Conservation (phyloP, 768 basidiomycete genomes). For the Daedalea quercina region DNA sequence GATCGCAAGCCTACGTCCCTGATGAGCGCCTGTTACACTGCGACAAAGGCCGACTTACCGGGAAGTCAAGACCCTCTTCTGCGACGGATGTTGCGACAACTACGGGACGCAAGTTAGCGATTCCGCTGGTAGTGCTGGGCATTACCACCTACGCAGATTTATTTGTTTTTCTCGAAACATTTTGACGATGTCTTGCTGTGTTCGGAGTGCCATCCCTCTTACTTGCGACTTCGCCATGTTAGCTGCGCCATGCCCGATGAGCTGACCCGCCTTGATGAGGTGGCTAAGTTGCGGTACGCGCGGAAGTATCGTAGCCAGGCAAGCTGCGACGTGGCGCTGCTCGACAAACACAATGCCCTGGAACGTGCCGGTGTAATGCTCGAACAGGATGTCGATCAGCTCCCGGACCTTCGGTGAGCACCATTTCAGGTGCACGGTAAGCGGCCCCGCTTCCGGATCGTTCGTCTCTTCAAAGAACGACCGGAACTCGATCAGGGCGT, state of each 20-base stretch:
- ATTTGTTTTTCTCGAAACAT: conserved; percentile 58
- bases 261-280: conserved; percentile 51
- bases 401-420: conserved; percentile 66
- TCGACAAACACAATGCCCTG: conserved; percentile 87
- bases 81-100: conserved; percentile 85
- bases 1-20: conserved; percentile 59
- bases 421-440: conserved; percentile 49
- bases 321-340: conserved; percentile 72
- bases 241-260: conserved; percentile 64
- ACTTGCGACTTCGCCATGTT: conserved; percentile 28
- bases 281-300: conserved; percentile 50
- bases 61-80: conserved; percentile 90
- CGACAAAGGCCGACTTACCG: conserved; percentile 35
- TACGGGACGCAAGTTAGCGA: conserved; percentile 14
- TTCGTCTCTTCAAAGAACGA: conserved; percentile 30
- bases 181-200: conserved; percentile 53
- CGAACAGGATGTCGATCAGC: conserved; percentile 55
- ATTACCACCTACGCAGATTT: conserved; percentile 53
- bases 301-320: conserved; percentile 58
- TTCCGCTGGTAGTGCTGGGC: neutral
- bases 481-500: conserved; percentile 40
- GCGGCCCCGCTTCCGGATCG: conserved; percentile 27
- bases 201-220: conserved; percentile 45
- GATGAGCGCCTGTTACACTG: neutral
- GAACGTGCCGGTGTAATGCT: conserved; percentile 47